These are phyloP conservation scores for Nematocida sp. DNA, from an alignment of 371 early-diverging fungal genomes.

Conservation along the genomic window DNA sequence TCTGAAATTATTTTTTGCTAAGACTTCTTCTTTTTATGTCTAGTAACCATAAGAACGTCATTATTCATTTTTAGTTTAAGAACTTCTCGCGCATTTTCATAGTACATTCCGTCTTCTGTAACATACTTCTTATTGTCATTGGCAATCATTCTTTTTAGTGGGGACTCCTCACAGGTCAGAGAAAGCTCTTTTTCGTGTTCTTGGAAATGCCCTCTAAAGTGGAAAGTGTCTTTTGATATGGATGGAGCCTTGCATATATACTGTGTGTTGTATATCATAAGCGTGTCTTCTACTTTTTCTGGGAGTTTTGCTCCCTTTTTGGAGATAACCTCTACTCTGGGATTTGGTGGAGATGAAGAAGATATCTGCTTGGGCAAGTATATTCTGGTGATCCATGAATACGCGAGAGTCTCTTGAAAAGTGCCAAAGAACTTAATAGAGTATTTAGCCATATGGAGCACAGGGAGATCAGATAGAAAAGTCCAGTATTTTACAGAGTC, in stretches of 20 bases:
- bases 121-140: background rate
- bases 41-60: background rate
- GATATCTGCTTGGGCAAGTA: background rate
- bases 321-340: background rate
- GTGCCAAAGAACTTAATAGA: conserved; percentile 21
- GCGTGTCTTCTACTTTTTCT: background rate
- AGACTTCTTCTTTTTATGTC: background rate
- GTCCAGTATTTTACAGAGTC: background rate
- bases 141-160: background rate
- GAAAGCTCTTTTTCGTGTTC: conserved; percentile 8
- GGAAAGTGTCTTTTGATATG: background rate
- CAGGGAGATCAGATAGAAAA: conserved; percentile 17
- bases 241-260: background rate
- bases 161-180: conserved; percentile 31
- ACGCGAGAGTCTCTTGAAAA: conserved; percentile 15
- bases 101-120: conserved; percentile 1
- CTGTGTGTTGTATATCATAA: background rate
- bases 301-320: background rate
- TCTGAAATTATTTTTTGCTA: conserved; percentile 20
- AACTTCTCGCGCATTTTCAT: background rate
- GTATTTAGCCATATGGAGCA: conserved; percentile 21
- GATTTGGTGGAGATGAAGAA: background rate
- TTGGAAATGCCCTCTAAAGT: conserved; percentile 34
- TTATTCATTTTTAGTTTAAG: conserved; percentile 15
- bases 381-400: background rate